Evolutionary conservation across 1,284 basidiomycete species (phyloP), one percentile per base, ranked within the genome.

Genomic region (Heliocybe sulcata): DNA sequence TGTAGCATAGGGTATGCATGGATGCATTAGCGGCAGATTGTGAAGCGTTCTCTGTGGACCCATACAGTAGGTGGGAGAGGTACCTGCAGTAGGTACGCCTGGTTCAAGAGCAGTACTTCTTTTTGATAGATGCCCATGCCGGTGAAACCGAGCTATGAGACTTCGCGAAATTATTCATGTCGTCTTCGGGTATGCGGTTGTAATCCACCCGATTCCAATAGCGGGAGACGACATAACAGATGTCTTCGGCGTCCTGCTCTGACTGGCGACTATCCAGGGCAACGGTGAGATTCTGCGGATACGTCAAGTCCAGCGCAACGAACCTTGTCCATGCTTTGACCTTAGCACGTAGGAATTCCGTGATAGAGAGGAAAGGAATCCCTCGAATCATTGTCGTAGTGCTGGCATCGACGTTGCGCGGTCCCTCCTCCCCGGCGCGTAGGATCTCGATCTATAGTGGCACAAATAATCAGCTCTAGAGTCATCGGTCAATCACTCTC

Each of bases 171-270:
- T 78, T 74, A 56, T 80, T 81, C 88, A 91, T 91, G 65, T 91
- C 87, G 56, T 82, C 78, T 67, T 91, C 87, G 25, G 84, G 82
- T 58, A 90, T 84, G 60, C 87, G 84, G 64, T 90, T 90, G 62
- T 90, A 82, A 67, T 90, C 87, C 56, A 90, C 79, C 52, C 77
- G 76, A 64, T 85, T 84, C 87, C 87, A 90, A 64, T 85, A 87
- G 54, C 79, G 80, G 56, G 78, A 74, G 60, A 90, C 70, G 49
- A 80, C 74, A 63, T 81, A 90, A 49, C 75, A 66, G 61, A 90
- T 87, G 60, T 90, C 88, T 59, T 81, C 80, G 19, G 87, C 88
- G 63, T 90, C 87, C 57, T 75, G 72, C 54, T 87, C 85, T 19
- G 73, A 73, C 35, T 80, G 77, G 55, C 85, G 82, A 65, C 87